phyloP scores from a whole-genome alignment of 768 basidiomycete species.

The Mycena kentingensis region DNA sequence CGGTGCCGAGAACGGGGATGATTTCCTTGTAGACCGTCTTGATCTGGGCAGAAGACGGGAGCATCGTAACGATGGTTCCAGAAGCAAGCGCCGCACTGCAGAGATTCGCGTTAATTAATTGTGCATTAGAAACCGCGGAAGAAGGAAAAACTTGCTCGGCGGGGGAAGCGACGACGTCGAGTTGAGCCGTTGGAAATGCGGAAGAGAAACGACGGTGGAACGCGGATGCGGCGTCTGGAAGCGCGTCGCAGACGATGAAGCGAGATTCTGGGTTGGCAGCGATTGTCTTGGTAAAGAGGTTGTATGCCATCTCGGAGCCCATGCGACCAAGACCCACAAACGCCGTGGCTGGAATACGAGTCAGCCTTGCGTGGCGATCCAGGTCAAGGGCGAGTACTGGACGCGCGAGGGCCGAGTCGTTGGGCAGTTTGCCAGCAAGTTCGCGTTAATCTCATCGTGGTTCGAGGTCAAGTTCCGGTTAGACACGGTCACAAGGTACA shows the following conservation, averaged over 20 bases:
- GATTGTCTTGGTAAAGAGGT: slow-evolving; percentile 77
- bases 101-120: slow-evolving; percentile 19
- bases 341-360: slow-evolving; percentile 43
- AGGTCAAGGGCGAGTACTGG: not conserved
- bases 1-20: slow-evolving; percentile 56
- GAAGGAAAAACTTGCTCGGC: slow-evolving; percentile 60
- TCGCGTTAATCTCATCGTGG: not conserved
- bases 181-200: slow-evolving; percentile 59
- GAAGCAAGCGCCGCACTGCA: slow-evolving; percentile 65
- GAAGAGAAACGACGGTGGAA: slow-evolving; percentile 59
- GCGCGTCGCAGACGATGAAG: slow-evolving; percentile 81
- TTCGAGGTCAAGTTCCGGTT: not conserved
- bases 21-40: slow-evolving; percentile 76
- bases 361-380: not conserved
- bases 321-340: slow-evolving; percentile 90
- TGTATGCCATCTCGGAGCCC: slow-evolving; percentile 85
- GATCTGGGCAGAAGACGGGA: slow-evolving; percentile 91
- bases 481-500: not conserved
- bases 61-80: slow-evolving; percentile 80
- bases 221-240: slow-evolving; percentile 54
- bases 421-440: not conserved
- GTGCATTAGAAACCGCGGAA: slow-evolving; percentile 10
- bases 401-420: not conserved
- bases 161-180: slow-evolving; percentile 64
- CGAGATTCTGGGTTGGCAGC: slow-evolving; percentile 51